Evolutionary conservation across 129 eudicot genomes (phyloP).

Genomic region (Chrysanthemum seticuspe): DNA sequence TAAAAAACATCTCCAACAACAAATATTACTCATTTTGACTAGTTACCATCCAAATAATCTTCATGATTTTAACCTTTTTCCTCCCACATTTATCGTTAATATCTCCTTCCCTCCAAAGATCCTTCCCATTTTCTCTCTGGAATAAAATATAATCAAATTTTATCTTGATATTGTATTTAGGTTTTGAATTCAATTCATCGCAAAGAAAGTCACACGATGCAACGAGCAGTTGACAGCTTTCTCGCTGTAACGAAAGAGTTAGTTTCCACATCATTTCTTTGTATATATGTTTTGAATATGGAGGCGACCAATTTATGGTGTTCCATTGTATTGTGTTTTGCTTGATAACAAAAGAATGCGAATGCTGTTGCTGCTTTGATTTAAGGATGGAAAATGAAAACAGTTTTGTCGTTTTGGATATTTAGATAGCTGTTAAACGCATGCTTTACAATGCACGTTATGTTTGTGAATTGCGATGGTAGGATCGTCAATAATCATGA

Average conservation of each 20-base stretch:
- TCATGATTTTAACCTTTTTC: background rate
- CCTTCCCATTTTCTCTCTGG: conserved; percentile 19
- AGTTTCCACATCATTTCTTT: conserved; percentile 25
- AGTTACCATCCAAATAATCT: no score
- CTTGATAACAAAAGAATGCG: no score
- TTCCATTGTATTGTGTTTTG: no score
- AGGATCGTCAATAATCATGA: no score
- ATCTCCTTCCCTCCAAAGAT: conserved; percentile 1
- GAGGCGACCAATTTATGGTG: background rate
- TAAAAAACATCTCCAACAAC: no score
- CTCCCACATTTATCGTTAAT: conserved; percentile 8
- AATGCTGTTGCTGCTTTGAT: no score
- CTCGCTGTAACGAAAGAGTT: conserved; percentile 86
- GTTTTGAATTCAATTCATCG: background rate
- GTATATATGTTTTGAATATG: background rate
- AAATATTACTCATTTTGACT: no score
- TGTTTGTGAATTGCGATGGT: background rate
- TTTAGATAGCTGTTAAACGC: no score
- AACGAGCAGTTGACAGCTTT: conserved; percentile 70
- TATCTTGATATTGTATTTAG: conserved; percentile 8
- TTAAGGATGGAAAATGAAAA: no score
- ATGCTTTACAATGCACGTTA: background rate
- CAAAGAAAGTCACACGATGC: conserved; percentile 37
- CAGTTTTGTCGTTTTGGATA: no score
- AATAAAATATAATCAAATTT: conserved; percentile 15